Evolutionary conservation across 73 alveolate species (phyloP), one percentile per base, ranked within the genome.

Genomic region (Symbiodinium pilosum): DNA sequence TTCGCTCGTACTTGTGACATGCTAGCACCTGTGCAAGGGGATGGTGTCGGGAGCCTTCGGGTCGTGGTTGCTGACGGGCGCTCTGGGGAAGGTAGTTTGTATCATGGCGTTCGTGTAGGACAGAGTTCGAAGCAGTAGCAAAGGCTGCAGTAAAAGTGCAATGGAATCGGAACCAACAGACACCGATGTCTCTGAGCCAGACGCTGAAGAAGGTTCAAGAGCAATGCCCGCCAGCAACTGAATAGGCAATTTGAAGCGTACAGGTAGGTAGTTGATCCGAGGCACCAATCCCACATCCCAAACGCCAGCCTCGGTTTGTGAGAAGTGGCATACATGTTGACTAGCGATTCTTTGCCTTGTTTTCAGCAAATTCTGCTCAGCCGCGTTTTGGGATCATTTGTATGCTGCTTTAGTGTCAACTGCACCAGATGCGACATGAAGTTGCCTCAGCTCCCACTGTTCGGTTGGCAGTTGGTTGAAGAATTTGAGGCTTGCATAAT

Each of bases 201-300:
- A n/a, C n/a, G n/a, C n/a, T n/a, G n/a, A n/a, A n/a, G n/a, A n/a
- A n/a, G n/a, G n/a, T n/a, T n/a, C n/a, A n/a, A n/a, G n/a, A n/a
- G n/a, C n/a, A n/a, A n/a, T 9, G 81, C 81, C 34, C 81, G 32
- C 81, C 81, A 64, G 81, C 81, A 64, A 28, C 38, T 64, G 12
- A 38, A 34, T n/a, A 64, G 81, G 39, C 81, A 64, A 26, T 64
- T 64, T 64, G 81, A 64, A 64, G 81, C 32, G 81, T 24, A 64
- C 81, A 64, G 81, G 38, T 14, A 9, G 59, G 38, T 26, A 54
- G 30, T 54, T 26, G 34, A 64, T 14, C 38, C 81, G 81, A 64
- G 81, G 81, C 41, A 64, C 81, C 81, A 64, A 64, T 64, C 81
- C 81, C 81, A 64, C 39, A 64, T 64, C 41, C 81, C 81, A 64